phyloP scores from a whole-genome alignment of 768 basidiomycete genomes.

The Xerocomus spinulosus region DNA sequence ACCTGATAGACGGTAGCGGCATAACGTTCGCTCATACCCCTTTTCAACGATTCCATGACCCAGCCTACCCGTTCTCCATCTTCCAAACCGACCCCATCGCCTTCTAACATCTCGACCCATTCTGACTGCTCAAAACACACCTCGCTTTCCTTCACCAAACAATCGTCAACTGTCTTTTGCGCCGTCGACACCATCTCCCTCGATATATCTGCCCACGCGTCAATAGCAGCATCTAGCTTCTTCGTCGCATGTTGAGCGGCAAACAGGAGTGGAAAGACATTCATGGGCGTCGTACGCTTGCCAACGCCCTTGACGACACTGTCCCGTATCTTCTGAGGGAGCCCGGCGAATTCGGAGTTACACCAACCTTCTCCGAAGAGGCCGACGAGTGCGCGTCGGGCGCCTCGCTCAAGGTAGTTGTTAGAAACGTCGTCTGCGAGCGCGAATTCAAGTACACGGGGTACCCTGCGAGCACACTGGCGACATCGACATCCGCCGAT shows the following conservation, averaged over 20 bases:
- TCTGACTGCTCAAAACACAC: slow-evolving; percentile 63
- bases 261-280: slow-evolving; percentile 65
- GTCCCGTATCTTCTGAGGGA: slow-evolving; percentile 63
- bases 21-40: slow-evolving; percentile 60
- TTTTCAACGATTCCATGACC: slow-evolving; percentile 61
- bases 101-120: slow-evolving; percentile 72
- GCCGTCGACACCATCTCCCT: slow-evolving; percentile 64
- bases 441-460: slow-evolving; percentile 81
- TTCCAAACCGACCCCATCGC: slow-evolving; percentile 69
- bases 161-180: slow-evolving; percentile 57
- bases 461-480: slow-evolving; percentile 76
- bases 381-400: slow-evolving; percentile 71
- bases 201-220: slow-evolving; percentile 37
- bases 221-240: slow-evolving; percentile 53
- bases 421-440: slow-evolving; percentile 74
- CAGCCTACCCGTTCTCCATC: slow-evolving; percentile 75
- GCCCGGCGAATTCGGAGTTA: slow-evolving; percentile 69
- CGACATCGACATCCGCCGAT: slow-evolving; percentile 80
- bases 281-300: slow-evolving; percentile 61
- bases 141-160: slow-evolving; percentile 55
- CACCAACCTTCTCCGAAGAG: slow-evolving; percentile 91
- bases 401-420: slow-evolving; percentile 60
- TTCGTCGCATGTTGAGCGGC: slow-evolving; percentile 58
- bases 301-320: slow-evolving; percentile 68
- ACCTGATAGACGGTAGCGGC: slow-evolving; percentile 79